Conservation (phyloP, 495 filamentous ascomycete genomes). For the Darksidea phi region DNA sequence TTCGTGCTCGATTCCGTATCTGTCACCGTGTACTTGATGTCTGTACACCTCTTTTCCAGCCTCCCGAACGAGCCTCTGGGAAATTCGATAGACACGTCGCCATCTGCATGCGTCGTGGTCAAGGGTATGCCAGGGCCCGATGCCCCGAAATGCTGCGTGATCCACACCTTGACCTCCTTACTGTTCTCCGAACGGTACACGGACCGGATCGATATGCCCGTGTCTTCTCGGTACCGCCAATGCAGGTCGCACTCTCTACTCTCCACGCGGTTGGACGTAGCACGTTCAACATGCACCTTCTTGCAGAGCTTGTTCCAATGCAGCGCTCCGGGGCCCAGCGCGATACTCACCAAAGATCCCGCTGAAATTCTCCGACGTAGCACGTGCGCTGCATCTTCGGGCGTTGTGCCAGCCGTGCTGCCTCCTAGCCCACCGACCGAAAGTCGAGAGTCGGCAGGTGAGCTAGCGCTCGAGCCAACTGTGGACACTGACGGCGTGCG, state of each 20-base stretch:
- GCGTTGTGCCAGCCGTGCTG: slow-evolving; percentile 17
- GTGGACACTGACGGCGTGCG: slow-evolving; percentile 20
- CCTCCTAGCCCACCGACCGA: neutral
- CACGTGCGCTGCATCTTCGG: slow-evolving; percentile 8
- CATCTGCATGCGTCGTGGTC: slow-evolving; percentile 17
- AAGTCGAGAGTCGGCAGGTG: slow-evolving; percentile 8
- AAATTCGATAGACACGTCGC: slow-evolving; percentile 26
- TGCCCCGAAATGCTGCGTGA: slow-evolving; percentile 26
- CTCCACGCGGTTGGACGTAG: neutral
- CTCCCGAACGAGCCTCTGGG: slow-evolving; percentile 17
- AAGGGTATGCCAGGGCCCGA: slow-evolving; percentile 24
- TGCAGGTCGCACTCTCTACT: slow-evolving; percentile 20
- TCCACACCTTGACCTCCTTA: slow-evolving; percentile 22
- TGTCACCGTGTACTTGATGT: slow-evolving; percentile 25
- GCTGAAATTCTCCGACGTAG: slow-evolving; percentile 3
- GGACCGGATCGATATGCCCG: slow-evolving; percentile 15
- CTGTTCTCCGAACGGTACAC: slow-evolving; percentile 6
- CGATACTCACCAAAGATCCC: slow-evolving; percentile 5
- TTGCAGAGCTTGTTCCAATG: slow-evolving; percentile 19
- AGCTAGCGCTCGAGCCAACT: neutral
- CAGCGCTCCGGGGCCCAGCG: slow-evolving; percentile 12
- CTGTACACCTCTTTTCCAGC: slow-evolving; percentile 25
- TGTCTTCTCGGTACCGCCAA: slow-evolving; percentile 28
- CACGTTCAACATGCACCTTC: slow-evolving; percentile 20
- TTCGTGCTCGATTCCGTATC: neutral